A percentile compares a stretch with the other conserved stretches of the same genome.
phyloP scores from a whole-genome alignment of 495 filamentous ascomycete genomes.

The Opeltia flavorubescens region DNA sequence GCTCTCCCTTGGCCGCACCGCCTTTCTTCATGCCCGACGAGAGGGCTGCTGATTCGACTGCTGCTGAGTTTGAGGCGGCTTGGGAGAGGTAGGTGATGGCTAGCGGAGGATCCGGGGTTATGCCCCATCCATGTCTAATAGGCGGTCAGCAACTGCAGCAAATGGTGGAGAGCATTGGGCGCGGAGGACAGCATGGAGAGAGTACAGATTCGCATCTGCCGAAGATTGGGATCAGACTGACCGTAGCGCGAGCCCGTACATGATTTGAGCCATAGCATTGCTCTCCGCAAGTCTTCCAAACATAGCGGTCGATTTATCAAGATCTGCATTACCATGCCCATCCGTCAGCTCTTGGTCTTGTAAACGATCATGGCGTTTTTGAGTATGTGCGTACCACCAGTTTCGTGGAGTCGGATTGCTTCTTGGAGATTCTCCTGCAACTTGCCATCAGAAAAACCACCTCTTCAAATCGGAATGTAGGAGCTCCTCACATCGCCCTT shows the following conservation, averaged over 20 bases:
- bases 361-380: too few relatives aligned
- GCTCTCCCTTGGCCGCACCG: constrained; percentile 87
- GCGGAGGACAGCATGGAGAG: constrained; percentile 1
- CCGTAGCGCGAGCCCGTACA: constrained; percentile 90
- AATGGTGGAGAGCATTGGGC: constrained; percentile 1
- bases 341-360: too few relatives aligned
- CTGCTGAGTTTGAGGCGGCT: constrained; percentile 83
- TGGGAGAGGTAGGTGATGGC: constrained; percentile 73
- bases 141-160: constrained; percentile 4
- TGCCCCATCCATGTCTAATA: constrained; percentile 86
- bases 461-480: background rate
- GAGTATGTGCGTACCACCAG: constrained; percentile 43
- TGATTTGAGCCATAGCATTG: constrained; percentile 87
- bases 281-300: constrained; percentile 82
- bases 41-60: constrained; percentile 70
- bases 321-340: constrained; percentile 3
- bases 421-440: constrained; percentile 72
- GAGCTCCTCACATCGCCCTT: constrained; percentile 28
- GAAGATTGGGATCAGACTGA: constrained; percentile 27
- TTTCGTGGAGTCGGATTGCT: constrained; percentile 89
- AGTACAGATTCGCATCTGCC: background rate
- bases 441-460: background rate
- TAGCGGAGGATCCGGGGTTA: constrained; percentile 49
- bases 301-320: constrained; percentile 58
- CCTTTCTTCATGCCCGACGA: constrained; percentile 80